These are phyloP conservation scores for Heterobasidion parviporum DNA, from an alignment of 1,284 basidiomycete genomes.

Conservation along the genomic window DNA sequence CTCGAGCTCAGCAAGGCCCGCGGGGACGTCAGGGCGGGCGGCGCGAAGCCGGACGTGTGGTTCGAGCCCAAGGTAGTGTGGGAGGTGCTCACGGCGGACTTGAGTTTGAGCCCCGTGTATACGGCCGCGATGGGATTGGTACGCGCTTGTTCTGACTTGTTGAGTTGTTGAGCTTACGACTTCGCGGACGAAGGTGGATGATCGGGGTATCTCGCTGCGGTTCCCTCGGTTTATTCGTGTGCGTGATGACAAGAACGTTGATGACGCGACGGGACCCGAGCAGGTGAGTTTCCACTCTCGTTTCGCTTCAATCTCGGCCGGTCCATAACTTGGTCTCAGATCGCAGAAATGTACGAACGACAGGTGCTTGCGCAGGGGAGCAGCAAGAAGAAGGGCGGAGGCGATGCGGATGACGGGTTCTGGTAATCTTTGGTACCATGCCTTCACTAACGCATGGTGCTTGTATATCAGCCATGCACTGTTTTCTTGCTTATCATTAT, in stretches of 20 bases:
- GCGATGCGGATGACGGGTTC: constrained; percentile 75
- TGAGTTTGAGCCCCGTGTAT: constrained; percentile 95
- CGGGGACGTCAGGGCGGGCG: constrained; percentile 77
- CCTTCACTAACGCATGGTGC: background rate
- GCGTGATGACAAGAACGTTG: constrained; percentile 88
- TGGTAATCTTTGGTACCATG: constrained; percentile 44
- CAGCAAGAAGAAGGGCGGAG: constrained; percentile 60
- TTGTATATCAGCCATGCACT: background rate
- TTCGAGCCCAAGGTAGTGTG: constrained; percentile 94
- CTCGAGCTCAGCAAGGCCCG: constrained; percentile 66
- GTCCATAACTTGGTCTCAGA: constrained; percentile 37
- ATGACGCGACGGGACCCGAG: constrained; percentile 89
- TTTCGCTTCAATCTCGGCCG: background rate
- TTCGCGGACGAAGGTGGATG: constrained; percentile 54
- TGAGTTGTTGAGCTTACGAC: constrained; percentile 4
- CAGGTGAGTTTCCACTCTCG: constrained; percentile 44
- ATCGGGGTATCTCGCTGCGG: constrained; percentile 87
- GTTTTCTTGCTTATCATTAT: no score
- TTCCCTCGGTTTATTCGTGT: constrained; percentile 93
- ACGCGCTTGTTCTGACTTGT: constrained; percentile 22
- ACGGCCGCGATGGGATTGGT: constrained; percentile 94
- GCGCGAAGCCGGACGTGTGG: constrained; percentile 91
- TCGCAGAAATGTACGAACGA: constrained; percentile 91
- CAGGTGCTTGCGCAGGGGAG: constrained; percentile 76
- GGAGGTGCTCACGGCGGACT: constrained; percentile 96